Evolutionary conservation across 2,329 filamentous ascomycete species (phyloP).

Genomic region (Aspergillus aculeatus): DNA sequence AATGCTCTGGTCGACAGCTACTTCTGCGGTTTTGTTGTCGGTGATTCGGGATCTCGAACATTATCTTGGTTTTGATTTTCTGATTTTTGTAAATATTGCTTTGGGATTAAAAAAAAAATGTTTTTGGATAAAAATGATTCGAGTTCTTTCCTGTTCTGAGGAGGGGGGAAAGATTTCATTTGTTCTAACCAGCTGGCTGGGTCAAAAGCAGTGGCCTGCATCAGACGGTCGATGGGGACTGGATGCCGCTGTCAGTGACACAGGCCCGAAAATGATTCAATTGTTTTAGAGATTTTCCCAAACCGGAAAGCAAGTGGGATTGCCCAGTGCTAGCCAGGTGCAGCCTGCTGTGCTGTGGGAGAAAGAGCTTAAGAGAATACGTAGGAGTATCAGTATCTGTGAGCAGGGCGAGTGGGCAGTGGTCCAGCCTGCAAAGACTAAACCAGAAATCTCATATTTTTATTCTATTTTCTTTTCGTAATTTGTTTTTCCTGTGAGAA

Average conservation of each 20-base stretch:
- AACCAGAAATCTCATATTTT: background rate
- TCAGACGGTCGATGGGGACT: conserved; percentile 28
- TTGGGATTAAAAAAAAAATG: background rate
- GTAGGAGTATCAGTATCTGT: background rate
- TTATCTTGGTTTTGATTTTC: background rate
- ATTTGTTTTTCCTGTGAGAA: background rate
- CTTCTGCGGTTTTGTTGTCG: background rate
- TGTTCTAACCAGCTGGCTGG: conserved; percentile 15
- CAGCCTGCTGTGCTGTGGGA: background rate
- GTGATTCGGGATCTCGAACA: background rate
- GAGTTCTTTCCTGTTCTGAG: background rate
- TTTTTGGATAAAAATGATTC: background rate
- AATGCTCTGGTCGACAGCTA: background rate
- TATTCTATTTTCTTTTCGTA: background rate
- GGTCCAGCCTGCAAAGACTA: conserved; percentile 2
- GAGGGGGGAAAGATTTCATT: conserved; percentile 1
- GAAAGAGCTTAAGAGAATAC: conserved; percentile 6
- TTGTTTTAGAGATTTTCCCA: conserved; percentile 16
- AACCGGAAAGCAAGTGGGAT: conserved; percentile 10
- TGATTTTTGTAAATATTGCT: background rate
- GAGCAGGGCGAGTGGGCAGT: background rate
- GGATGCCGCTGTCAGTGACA: conserved; percentile 30
- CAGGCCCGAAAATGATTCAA: conserved; percentile 14
- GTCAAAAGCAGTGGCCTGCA: conserved; percentile 32
- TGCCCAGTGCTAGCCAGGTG: too few relatives aligned